Base-by-base conservation (phyloP, 768 basidiomycete species). In the Serendipita sp. region DNA sequence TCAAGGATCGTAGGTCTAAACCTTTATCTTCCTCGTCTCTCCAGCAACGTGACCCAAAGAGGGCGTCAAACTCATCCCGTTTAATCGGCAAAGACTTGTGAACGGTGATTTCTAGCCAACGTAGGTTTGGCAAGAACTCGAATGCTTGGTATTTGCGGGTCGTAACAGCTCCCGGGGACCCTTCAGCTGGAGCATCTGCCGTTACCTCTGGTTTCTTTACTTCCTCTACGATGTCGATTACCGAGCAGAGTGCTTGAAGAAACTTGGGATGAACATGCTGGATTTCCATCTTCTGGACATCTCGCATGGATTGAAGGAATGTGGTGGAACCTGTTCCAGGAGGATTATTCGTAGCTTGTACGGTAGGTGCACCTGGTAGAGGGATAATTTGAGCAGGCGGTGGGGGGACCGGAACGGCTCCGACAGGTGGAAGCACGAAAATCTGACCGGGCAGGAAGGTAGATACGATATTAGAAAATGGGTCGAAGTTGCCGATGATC, bases 401-500 rank as follows among this genome's bases (percentile, higher is more conserved):
- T 8, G 56, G 56, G 8, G 36, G 28, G 10, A 30, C 16, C 10
- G 56, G 56, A n/a, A 38, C 11, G 11, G 52, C 10, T 60, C 23
- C 28, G 4, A 60, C 3, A n/a, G 36, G 28, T 36, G 18, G 56
- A 10, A 60, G 28, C 10, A 34, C 36, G 16, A 52, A 52, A 8
- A 52, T 52, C 18, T 52, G 18, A 5, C 30, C 18, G 8, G 48
- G 48, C 7, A 51, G 48, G 56, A 60, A 35, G 8, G 36, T 15
- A 28, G 52, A 30, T 5, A 36, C 56, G 16, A 36, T n/a, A 60
- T 60, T 36, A 8, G 56, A 34, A 18, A 34, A 36, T 10, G 56
- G 56, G 18, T 60, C 56, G 35, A 60, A 60, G 56, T 60, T 60
- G 18, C 56, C 56, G 28, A 60, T 34, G 11, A 60, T 60, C 28